Percentiles rank a stretch among this genome's conserved stretches.
Conservation (phyloP, 768 basidiomycete species). For the Hemileccinum rubropunctum region DNA sequence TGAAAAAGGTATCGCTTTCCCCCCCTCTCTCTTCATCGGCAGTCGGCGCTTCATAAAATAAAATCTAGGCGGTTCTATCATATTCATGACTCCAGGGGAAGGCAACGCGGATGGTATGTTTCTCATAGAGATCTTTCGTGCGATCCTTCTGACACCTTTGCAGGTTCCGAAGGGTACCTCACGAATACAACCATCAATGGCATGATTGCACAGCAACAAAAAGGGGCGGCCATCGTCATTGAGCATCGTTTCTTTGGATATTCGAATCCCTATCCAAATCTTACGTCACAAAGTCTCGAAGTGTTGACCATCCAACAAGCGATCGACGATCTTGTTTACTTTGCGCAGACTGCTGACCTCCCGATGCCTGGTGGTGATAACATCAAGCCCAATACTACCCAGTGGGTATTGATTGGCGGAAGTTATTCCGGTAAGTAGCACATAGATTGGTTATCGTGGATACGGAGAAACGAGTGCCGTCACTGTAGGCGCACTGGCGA, state of each 20-base stretch:
- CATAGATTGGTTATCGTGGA: neutral
- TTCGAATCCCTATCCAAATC: slow-evolving; percentile 69
- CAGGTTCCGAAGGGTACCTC: slow-evolving; percentile 46
- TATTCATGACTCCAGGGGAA: slow-evolving; percentile 59
- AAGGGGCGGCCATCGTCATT: slow-evolving; percentile 58
- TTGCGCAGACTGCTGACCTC: slow-evolving; percentile 60
- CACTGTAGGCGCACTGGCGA: slow-evolving; percentile 41
- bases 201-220: slow-evolving; percentile 61
- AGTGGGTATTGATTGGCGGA: slow-evolving; percentile 43
- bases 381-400: slow-evolving; percentile 50
- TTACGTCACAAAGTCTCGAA: slow-evolving; percentile 54
- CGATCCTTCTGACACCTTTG: neutral
- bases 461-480: neutral
- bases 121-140: neutral
- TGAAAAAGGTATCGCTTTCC: slow-evolving; percentile 39
- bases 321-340: slow-evolving; percentile 69
- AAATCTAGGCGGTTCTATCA: slow-evolving; percentile 24
- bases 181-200: slow-evolving; percentile 65
- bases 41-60: neutral
- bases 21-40: neutral
- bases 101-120: slow-evolving; percentile 43
- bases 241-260: slow-evolving; percentile 76
- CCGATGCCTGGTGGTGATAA: slow-evolving; percentile 65
- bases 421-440: slow-evolving; percentile 36
- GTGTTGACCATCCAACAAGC: slow-evolving; percentile 72